Conservation (phyloP, 345 rosid species). For the Gynandropsis gynandra region DNA sequence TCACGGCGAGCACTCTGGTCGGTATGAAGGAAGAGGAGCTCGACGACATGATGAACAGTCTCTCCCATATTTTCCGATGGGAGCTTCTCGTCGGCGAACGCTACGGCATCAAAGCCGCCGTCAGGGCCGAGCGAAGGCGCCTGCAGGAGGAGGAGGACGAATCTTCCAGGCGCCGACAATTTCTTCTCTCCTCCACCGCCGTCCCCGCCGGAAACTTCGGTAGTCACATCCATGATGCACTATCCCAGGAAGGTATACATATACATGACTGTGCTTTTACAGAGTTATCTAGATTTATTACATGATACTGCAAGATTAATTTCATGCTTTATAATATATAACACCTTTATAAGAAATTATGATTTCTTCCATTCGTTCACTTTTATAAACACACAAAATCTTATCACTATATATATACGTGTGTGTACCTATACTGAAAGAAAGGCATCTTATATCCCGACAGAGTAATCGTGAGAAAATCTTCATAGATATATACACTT, state of each 20-base stretch:
- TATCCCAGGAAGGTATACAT: slow-evolving; percentile 80
- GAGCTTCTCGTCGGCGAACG: slow-evolving; percentile 92
- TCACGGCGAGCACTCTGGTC: slow-evolving; percentile 84
- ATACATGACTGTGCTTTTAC: neutral
- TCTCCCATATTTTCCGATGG: slow-evolving; percentile 83
- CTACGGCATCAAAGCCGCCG: slow-evolving; percentile 89
- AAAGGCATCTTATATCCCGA: too few relatives aligned
- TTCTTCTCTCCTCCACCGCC: slow-evolving; percentile 8
- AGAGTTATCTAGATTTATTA: too few relatives aligned
- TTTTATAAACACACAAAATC: too few relatives aligned
- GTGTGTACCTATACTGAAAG: too few relatives aligned
- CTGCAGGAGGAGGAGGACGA: slow-evolving; percentile 51
- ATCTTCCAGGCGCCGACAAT: slow-evolving; percentile 43
- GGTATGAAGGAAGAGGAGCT: slow-evolving; percentile 94
- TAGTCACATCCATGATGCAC: slow-evolving; percentile 57
- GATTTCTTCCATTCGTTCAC: too few relatives aligned
- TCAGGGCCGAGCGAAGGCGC: slow-evolving; percentile 76
- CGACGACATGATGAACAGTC: slow-evolving; percentile 96
- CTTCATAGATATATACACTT: too few relatives aligned
- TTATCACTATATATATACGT: too few relatives aligned
- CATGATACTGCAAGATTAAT: too few relatives aligned
- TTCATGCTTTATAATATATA: neutral
- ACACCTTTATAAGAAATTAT: too few relatives aligned
- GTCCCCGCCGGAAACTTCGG: slow-evolving; percentile 38
- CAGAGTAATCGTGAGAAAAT: too few relatives aligned